Evolutionary conservation across 805 yeast species (phyloP).

Genomic region (Teunomyces barrocoloradensis): DNA sequence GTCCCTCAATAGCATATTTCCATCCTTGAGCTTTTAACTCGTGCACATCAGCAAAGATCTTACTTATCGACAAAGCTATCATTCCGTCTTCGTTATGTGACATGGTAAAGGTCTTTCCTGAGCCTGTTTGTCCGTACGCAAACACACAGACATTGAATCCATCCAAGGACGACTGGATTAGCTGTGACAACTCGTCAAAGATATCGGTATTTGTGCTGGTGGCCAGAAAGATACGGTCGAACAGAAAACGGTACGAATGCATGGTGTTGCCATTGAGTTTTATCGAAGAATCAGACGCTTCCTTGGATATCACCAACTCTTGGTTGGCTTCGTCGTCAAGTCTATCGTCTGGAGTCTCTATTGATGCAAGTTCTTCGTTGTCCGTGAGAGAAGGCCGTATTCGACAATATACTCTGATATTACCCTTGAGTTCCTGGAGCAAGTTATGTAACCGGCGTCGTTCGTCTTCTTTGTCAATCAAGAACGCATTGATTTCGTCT

Average conservation of each 20-base stretch:
- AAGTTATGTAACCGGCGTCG: constrained; percentile 68
- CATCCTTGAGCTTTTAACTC: constrained; percentile 55
- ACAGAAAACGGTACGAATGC: constrained; percentile 47
- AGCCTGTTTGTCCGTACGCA: constrained; percentile 93
- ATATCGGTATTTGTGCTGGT: constrained; percentile 55
- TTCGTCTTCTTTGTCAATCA: constrained; percentile 49
- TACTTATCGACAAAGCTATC: constrained; percentile 71
- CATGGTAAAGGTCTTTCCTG: constrained; percentile 96
- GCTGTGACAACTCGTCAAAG: constrained; percentile 81
- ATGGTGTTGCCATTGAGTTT: constrained; percentile 12
- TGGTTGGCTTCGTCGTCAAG: constrained; percentile 36
- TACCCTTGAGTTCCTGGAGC: constrained; percentile 86
- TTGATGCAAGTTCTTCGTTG: constrained; percentile 11
- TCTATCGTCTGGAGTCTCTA: constrained; percentile 22
- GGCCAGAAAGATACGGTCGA: constrained; percentile 74
- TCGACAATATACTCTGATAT: constrained; percentile 87
- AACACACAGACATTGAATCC: constrained; percentile 91
- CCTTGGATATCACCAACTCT: constrained; percentile 28
- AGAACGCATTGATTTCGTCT: constrained; percentile 21
- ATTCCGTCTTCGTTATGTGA: constrained; percentile 67
- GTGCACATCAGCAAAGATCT: constrained; percentile 60
- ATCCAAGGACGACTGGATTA: constrained; percentile 74
- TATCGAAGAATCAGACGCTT: constrained; percentile 4
- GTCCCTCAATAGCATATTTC: constrained; percentile 62
- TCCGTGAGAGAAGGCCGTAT: constrained; percentile 55